Evolutionary conservation across 129 eudicot species (phyloP).

Genomic region (Arctium minus): DNA sequence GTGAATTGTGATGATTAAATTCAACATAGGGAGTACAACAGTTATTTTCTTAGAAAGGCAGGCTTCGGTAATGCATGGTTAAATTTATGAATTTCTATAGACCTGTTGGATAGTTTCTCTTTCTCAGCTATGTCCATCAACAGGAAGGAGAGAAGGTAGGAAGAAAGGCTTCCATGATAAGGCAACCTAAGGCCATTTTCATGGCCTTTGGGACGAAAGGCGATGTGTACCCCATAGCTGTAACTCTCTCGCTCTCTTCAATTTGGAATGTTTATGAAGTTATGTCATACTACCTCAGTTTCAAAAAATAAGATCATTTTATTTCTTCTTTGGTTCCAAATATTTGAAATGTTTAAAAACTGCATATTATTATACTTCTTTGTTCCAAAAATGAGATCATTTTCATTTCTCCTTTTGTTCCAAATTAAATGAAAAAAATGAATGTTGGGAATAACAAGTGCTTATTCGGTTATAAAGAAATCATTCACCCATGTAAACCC

Average conservation of each 20-base stretch:
- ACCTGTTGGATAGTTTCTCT: background rate
- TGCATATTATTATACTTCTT: background rate
- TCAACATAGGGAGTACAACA: background rate
- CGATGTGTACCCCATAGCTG: slow-evolving; percentile 88
- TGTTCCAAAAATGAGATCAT: background rate
- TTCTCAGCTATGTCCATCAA: slow-evolving; percentile 2
- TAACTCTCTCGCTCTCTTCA: slow-evolving; percentile 27
- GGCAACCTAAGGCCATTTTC: slow-evolving; percentile 64
- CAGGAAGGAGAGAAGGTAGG: slow-evolving; percentile 9
- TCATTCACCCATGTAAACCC: slow-evolving; percentile 10
- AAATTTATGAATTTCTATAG: slow-evolving; percentile 5
- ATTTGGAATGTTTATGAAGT: background rate
- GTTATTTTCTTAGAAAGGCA: background rate
- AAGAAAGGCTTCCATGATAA: slow-evolving; percentile 22
- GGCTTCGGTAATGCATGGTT: background rate
- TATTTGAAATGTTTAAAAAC: background rate
- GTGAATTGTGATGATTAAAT: background rate
- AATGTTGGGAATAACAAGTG: background rate
- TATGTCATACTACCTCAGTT: background rate
- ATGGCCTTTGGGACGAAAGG: slow-evolving; percentile 99
- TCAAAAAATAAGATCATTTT: background rate
- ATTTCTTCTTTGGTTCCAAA: background rate
- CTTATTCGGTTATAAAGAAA: background rate
- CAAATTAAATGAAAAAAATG: background rate
- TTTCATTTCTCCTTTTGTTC: slow-evolving; percentile 3